Conservation (phyloP, 352 stramenopile species). For the Aphanomyces euteiches region DNA sequence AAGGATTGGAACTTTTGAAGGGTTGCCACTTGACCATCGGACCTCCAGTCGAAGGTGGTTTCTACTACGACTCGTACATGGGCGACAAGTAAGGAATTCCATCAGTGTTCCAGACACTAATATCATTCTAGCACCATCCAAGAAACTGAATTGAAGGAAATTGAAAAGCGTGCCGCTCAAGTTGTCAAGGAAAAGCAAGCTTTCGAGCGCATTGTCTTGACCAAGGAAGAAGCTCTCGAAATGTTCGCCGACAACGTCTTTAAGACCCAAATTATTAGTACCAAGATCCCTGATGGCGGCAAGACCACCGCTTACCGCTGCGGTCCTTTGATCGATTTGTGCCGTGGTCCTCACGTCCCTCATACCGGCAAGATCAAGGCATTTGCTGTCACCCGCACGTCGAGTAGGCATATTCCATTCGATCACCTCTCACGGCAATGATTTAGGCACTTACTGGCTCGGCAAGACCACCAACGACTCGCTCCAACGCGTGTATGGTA, state of each 20-base stretch:
- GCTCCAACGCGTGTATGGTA: slow-evolving; percentile 96
- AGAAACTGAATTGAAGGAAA: slow-evolving; percentile 80
- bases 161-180: slow-evolving; percentile 89
- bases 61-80: slow-evolving; percentile 99
- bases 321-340: slow-evolving; percentile 97
- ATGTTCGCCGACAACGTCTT: slow-evolving; percentile 99
- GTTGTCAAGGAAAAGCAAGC: slow-evolving; percentile 96
- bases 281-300: slow-evolving; percentile 95
- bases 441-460: slow-evolving; percentile 91
- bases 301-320: slow-evolving; percentile 97
- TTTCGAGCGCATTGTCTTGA: slow-evolving; percentile 97
- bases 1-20: slow-evolving; percentile 96
- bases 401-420: slow-evolving; percentile 39
- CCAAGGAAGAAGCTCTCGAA: slow-evolving; percentile 97
- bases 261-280: slow-evolving; percentile 96
- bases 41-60: slow-evolving; percentile 93
- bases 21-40: slow-evolving; percentile 96
- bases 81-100: slow-evolving; percentile 52
- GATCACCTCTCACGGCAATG: not conserved
- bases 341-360: slow-evolving; percentile 94
- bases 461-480: slow-evolving; percentile 96
- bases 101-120: not conserved
- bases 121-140: slow-evolving; percentile 40
- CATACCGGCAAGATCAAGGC: slow-evolving; percentile 96
- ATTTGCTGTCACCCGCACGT: slow-evolving; percentile 92